These are phyloP conservation scores for Penicillium digitatum DNA, from an alignment of 2,329 filamentous ascomycete species.

Conservation along the genomic window DNA sequence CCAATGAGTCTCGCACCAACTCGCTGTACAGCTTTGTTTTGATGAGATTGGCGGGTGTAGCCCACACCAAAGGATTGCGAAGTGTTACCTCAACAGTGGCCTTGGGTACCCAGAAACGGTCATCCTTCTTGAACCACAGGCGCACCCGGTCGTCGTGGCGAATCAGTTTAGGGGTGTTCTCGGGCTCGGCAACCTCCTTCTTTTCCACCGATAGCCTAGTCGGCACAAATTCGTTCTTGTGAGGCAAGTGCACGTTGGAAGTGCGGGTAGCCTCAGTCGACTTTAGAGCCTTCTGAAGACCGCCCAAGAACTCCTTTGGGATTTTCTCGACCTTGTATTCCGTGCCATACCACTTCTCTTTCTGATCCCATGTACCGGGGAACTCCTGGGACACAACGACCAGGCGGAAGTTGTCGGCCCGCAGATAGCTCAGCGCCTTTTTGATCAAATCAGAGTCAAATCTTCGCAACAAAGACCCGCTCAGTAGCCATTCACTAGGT, in stretches of 20 bases:
- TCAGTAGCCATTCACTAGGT: conserved; percentile 82
- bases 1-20: conserved; percentile 80
- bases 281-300: conserved; percentile 62
- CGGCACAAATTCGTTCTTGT: conserved; percentile 93
- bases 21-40: conserved; percentile 78
- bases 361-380: conserved; percentile 78
- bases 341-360: conserved; percentile 97
- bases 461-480: conserved; percentile 70
- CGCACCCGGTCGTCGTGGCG: conserved; percentile 76
- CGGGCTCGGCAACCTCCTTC: conserved; percentile 75
- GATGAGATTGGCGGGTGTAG: conserved; percentile 72
- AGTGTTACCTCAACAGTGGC: conserved; percentile 80
- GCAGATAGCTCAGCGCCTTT: conserved; percentile 67
- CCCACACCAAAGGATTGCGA: conserved; percentile 71
- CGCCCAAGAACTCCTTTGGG: conserved; percentile 66
- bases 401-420: conserved; percentile 85
- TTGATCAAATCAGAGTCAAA: conserved; percentile 77
- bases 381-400: conserved; percentile 77
- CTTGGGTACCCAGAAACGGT: conserved; percentile 97
- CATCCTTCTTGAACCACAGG: conserved; percentile 98
- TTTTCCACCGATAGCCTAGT: conserved; percentile 91
- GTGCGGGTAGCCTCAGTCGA: conserved; percentile 58
- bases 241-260: conserved; percentile 74
- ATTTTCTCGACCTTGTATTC: conserved; percentile 84
- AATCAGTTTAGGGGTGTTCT: conserved; percentile 72